Evolutionary conservation across 2,329 filamentous ascomycete species (phyloP).

Genomic region (Trichoderma sp.): DNA sequence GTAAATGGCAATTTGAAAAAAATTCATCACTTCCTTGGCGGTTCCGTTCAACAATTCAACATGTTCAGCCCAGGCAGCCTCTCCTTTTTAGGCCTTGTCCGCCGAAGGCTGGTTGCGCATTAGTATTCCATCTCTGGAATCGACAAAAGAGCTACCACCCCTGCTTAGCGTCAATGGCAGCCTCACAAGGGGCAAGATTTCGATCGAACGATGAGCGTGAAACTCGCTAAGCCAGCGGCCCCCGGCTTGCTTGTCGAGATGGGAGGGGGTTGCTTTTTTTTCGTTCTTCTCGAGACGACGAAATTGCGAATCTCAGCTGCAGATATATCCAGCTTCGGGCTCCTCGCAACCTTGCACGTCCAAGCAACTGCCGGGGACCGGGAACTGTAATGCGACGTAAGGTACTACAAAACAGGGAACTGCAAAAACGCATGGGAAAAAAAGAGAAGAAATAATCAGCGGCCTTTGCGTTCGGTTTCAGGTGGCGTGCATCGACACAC

Average conservation of each 20-base stretch:
- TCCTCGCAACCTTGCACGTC: background rate
- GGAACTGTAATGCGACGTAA: constrained; percentile 11
- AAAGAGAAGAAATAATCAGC: background rate
- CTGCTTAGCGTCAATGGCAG: constrained; percentile 18
- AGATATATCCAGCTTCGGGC: background rate
- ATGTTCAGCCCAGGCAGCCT: background rate
- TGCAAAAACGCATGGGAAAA: background rate
- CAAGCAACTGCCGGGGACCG: background rate
- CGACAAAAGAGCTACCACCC: constrained; percentile 2
- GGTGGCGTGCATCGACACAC: constrained; percentile 11
- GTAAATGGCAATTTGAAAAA: background rate
- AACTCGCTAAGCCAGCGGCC: constrained; percentile 18
- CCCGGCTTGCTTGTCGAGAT: constrained; percentile 1
- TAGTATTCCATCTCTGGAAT: constrained; percentile 8
- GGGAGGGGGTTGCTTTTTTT: background rate
- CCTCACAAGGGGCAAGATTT: constrained; percentile 18
- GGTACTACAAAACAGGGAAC: constrained; percentile 3
- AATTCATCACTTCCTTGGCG: background rate
- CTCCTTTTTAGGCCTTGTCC: constrained; percentile 8
- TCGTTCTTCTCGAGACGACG: background rate
- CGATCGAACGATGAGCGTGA: constrained; percentile 20
- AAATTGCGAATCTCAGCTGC: constrained; percentile 7
- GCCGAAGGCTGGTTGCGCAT: constrained; percentile 15
- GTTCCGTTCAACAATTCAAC: background rate
- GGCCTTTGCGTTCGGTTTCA: constrained; percentile 5